phyloP scores from a whole-genome alignment of 805 yeast genomes.

The Kazachstania psychrophila region DNA sequence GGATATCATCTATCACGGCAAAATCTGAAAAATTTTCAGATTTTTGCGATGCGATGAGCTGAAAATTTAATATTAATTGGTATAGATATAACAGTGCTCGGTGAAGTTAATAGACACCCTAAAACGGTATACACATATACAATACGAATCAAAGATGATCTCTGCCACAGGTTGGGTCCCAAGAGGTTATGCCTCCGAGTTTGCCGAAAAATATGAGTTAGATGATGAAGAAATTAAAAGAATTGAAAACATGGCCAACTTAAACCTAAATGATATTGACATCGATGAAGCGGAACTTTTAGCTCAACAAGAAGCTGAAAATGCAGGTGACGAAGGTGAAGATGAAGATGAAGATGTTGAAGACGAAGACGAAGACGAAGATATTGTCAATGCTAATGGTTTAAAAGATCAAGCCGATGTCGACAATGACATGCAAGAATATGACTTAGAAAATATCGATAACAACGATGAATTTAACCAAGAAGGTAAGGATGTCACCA shows the following conservation, averaged over 20 bases:
- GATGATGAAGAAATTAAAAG: conserved; percentile 90
- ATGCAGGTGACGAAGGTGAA: conserved; percentile 25
- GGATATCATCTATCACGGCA: too few species aligned
- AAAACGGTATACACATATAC: too few species aligned
- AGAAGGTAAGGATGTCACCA: conserved; percentile 53
- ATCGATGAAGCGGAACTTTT: conserved; percentile 48
- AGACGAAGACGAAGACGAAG: neutral
- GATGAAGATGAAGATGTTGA: conserved; percentile 12
- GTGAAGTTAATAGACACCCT: too few species aligned
- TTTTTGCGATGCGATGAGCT: conserved; percentile 8
- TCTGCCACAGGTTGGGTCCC: conserved; percentile 95
- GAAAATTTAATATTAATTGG: too few species aligned
- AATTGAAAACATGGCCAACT: conserved; percentile 73
- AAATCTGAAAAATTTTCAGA: neutral
- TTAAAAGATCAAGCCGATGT: conserved; percentile 47
- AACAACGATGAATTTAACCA: conserved; percentile 50
- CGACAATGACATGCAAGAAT: conserved; percentile 84
- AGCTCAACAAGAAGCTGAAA: conserved; percentile 21
- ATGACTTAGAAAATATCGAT: conserved; percentile 76
- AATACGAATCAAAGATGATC: conserved; percentile 63
- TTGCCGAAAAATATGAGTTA: conserved; percentile 79
- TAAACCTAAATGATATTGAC: conserved; percentile 70
- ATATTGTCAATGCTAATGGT: conserved; percentile 3
- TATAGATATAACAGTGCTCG: too few species aligned
- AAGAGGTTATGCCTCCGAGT: conserved; percentile 87